Conservation (phyloP, 192 early-diverging fungal genomes). For the Umbelopsis sp. region DNA sequence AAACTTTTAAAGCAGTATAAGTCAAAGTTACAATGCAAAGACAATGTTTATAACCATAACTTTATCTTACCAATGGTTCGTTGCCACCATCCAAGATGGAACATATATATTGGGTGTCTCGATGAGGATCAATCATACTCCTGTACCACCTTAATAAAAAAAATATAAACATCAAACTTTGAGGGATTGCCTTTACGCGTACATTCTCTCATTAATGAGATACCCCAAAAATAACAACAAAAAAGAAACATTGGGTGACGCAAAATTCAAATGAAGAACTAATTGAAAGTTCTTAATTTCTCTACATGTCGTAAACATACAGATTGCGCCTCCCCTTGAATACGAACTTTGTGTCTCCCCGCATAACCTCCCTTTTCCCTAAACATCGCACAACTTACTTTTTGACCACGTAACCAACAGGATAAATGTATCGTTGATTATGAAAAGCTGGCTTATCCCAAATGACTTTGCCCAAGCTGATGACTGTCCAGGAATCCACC, state of each 20-base stretch:
- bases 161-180: too few species aligned
- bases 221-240: too few species aligned
- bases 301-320: too few species aligned
- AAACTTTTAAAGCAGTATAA: constrained; percentile 54
- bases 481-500: constrained; percentile 76
- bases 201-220: too few species aligned
- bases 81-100: constrained; percentile 83
- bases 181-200: too few species aligned
- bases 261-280: background rate
- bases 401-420: constrained; percentile 82
- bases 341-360: too few species aligned
- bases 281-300: background rate
- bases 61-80: constrained; percentile 49
- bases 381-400: constrained; percentile 35
- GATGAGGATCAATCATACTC: constrained; percentile 58
- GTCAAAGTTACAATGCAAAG: background rate
- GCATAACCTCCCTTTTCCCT: too few species aligned
- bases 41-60: constrained; percentile 50
- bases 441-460: constrained; percentile 81
- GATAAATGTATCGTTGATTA: constrained; percentile 90
- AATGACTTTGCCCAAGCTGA: constrained; percentile 70
- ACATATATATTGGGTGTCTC: constrained; percentile 67
- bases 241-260: background rate
- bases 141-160: constrained; percentile 43
- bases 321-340: too few species aligned